phyloP scores from a whole-genome alignment of 148 eudicot genomes.

The Euryodendron excelsum region DNA sequence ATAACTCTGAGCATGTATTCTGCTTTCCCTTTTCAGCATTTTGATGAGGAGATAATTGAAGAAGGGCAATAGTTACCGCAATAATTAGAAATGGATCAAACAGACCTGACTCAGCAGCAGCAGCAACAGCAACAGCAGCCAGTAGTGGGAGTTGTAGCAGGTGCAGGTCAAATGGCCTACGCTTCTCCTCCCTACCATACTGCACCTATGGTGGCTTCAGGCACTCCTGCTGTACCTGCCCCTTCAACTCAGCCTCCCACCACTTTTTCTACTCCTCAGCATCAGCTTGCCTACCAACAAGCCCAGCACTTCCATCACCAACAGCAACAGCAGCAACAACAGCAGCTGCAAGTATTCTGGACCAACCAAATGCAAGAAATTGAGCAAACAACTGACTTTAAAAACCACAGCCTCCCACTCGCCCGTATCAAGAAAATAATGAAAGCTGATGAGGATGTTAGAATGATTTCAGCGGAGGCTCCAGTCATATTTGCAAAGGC shows the following conservation, averaged over 20 bases:
- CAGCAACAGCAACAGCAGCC: slow-evolving; percentile 28
- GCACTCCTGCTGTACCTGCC: slow-evolving; percentile 23
- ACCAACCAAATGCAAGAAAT: slow-evolving; percentile 44
- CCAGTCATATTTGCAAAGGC: slow-evolving; percentile 46
- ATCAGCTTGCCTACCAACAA: slow-evolving; percentile 49
- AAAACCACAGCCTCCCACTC: slow-evolving; percentile 42
- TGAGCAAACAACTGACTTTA: slow-evolving; percentile 40
- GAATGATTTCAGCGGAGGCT: slow-evolving; percentile 52
- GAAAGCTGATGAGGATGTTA: slow-evolving; percentile 49
- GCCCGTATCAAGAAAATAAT: slow-evolving; percentile 50
- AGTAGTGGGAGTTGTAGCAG: slow-evolving; percentile 20
- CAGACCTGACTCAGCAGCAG: slow-evolving; percentile 14
- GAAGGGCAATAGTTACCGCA: not conserved
- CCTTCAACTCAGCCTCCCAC: slow-evolving; percentile 34
- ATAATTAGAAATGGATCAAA: slow-evolving; percentile 13
- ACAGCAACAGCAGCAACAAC: slow-evolving; percentile 44
- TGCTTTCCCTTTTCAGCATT: not conserved
- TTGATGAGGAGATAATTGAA: not conserved
- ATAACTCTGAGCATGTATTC: no score
- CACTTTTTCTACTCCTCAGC: slow-evolving; percentile 23
- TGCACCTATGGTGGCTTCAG: slow-evolving; percentile 18
- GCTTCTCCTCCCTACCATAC: slow-evolving; percentile 16
- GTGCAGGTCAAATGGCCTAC: slow-evolving; percentile 19
- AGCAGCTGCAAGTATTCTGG: slow-evolving; percentile 44
- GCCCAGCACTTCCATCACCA: slow-evolving; percentile 38